Base-by-base conservation (phyloP, 805 yeast species). In the Candida suzukii region DNA sequence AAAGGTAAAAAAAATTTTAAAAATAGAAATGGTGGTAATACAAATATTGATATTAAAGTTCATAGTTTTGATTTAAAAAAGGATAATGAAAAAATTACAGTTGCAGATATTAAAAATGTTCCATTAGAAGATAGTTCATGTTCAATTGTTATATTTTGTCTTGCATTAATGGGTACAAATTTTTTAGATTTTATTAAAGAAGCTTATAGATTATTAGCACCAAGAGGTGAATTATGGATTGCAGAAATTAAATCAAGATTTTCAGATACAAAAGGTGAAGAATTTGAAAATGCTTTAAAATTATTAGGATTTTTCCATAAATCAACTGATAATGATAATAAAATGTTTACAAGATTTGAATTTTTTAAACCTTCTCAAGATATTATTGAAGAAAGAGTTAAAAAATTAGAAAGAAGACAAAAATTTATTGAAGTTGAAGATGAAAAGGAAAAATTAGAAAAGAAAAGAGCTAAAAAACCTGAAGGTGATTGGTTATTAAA, bases 91-190 rank as follows among this genome's bases (percentile, higher is more conserved):
- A 70, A 90, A 52, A 85, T 93, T 44, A 90, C 97, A 0, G 98
- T 91, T n/a, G 97, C 98, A 0, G 99, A 93, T 66, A 86, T 93
- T 49, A 83, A 79, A 57, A 73, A 87, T 53, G 96, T 91, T 11
- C 99, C 99, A 18, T 63, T 93, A 47, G 73, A 70, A 2, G 88
- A 88, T 57, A 73, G 73, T 41, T 82, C 93, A 1, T 88, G 93
- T 53, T 76, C 88, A 20, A 71, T 93, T 35, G 99, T 87, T n/a
- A 76, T 93, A 6, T 93, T 90, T 62, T 93, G 99, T 61, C 70
- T 93, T 38, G 93, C 98, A 0, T 68, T 93, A 44, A 93, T 93
- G 99, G 99, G 99, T 3, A 91, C 98, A 3, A 93, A 93, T 57
- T 88, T 91, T 58, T 66, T 90, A 46, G 98, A 93, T 57, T 93